phyloP scores from a whole-genome alignment of 108 stramenopile genomes.

The Nannochloropsis salina region DNA sequence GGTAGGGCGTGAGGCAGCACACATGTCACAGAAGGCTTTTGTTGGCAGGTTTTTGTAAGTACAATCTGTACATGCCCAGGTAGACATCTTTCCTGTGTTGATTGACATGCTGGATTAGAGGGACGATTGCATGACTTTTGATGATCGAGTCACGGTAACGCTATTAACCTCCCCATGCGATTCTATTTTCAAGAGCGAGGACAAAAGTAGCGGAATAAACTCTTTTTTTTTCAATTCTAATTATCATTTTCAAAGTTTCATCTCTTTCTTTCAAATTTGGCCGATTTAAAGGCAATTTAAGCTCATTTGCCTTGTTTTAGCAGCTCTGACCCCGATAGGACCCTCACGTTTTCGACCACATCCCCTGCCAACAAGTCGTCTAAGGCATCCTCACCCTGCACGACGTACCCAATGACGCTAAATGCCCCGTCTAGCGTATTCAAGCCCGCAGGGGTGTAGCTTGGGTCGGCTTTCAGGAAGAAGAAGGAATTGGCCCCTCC shows the following conservation, averaged over 20 bases:
- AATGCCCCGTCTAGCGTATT: conserved; percentile 23
- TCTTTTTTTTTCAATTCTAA: neutral
- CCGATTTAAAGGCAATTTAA: neutral
- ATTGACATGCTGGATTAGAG: too few species aligned
- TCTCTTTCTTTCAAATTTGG: neutral
- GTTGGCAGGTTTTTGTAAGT: too few species aligned
- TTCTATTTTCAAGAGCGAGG: neutral
- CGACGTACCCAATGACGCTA: conserved; percentile 18
- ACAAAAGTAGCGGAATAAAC: neutral
- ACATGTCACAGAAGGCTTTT: too few species aligned
- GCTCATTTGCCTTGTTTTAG: neutral
- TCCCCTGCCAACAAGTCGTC: conserved; percentile 23
- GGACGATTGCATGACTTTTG: too few species aligned
- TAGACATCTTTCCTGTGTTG: too few species aligned
- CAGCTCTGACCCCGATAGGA: neutral
- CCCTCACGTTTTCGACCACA: conserved; percentile 22
- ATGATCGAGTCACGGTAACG: too few species aligned
- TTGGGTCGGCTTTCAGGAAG: conserved; percentile 17
- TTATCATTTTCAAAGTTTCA: neutral
- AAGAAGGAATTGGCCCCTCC: conserved; percentile 22
- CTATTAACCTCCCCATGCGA: too few species aligned
- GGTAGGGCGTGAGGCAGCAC: too few species aligned
- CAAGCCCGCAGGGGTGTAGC: conserved; percentile 25
- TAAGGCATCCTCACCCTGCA: conserved; percentile 24
- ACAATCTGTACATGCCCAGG: too few species aligned